phyloP scores from a whole-genome alignment of 2,329 filamentous ascomycete genomes.

The Didymella pomorum region DNA sequence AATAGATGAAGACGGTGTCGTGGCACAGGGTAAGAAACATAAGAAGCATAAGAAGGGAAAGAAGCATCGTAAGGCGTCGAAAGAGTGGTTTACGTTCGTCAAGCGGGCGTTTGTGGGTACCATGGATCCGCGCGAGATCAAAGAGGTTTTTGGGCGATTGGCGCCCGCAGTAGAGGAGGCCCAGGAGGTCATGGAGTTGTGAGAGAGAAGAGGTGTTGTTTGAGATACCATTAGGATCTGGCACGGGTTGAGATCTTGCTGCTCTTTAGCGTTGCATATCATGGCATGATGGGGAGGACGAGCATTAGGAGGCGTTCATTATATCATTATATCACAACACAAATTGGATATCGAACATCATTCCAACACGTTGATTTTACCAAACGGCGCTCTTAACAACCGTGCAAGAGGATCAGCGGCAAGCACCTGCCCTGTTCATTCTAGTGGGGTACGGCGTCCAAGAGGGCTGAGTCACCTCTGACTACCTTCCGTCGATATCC shows the following conservation, averaged over 20 bases:
- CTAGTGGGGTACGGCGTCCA: slow-evolving; percentile 20
- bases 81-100: slow-evolving; percentile 80
- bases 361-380: neutral
- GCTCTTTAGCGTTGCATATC: slow-evolving; percentile 21
- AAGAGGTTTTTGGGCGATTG: slow-evolving; percentile 45
- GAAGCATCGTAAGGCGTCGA: slow-evolving; percentile 61
- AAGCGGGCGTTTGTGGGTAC: slow-evolving; percentile 81
- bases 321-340: neutral
- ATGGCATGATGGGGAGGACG: neutral
- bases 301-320: slow-evolving; percentile 16
- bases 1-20: slow-evolving; percentile 33
- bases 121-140: slow-evolving; percentile 70
- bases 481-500: slow-evolving; percentile 4
- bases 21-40: slow-evolving; percentile 50
- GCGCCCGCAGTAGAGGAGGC: neutral
- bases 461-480: slow-evolving; percentile 16
- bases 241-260: slow-evolving; percentile 7
- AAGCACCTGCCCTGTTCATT: slow-evolving; percentile 12
- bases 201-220: neutral
- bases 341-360: neutral
- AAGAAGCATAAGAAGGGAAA: slow-evolving; percentile 63
- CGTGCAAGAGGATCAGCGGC: neutral
- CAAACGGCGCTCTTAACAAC: neutral
- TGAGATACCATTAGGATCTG: neutral
- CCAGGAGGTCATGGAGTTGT: slow-evolving; percentile 33